Conservation (phyloP, 164 flowering plant species). For the Brasenia schreberi region DNA sequence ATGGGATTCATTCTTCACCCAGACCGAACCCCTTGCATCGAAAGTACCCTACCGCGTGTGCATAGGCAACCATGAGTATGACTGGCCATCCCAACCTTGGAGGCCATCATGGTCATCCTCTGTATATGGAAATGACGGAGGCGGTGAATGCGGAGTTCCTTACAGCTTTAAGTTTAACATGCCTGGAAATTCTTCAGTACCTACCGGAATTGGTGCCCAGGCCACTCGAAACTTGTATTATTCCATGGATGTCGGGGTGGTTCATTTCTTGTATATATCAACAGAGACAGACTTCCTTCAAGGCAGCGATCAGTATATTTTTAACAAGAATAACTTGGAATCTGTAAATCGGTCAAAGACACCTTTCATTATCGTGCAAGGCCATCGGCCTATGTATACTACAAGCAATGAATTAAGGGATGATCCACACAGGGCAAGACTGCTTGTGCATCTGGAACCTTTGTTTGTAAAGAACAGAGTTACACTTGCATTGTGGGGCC, state of each 20-base stretch:
- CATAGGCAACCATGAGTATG: conserved; percentile 96
- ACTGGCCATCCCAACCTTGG: conserved; percentile 95
- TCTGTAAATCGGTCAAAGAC: conserved; percentile 57
- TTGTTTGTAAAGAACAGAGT: conserved; percentile 71
- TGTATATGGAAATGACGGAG: conserved; percentile 62
- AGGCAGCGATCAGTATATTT: conserved; percentile 69
- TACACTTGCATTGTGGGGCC: conserved; percentile 89
- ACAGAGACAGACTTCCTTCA: conserved; percentile 91
- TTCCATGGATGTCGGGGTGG: conserved; percentile 63
- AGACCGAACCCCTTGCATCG: conserved; percentile 80
- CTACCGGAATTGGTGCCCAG: conserved; percentile 67
- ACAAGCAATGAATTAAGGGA: conserved; percentile 60
- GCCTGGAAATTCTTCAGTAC: conserved; percentile 86
- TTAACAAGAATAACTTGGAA: conserved; percentile 62
- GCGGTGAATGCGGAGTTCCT: conserved; percentile 98
- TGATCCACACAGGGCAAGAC: conserved; percentile 37
- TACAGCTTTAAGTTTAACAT: conserved; percentile 80
- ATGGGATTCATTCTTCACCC: conserved; percentile 88
- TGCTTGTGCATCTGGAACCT: conserved; percentile 73
- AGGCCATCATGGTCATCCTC: conserved; percentile 64
- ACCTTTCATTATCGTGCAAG: conserved; percentile 89
- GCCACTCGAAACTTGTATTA: conserved; percentile 74
- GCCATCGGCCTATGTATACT: conserved; percentile 99
- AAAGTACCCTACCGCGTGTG: conserved; percentile 83
- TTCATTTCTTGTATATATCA: conserved; percentile 81